phyloP scores from a whole-genome alignment of 495 filamentous ascomycete genomes.

The Hypoxylon rickii region DNA sequence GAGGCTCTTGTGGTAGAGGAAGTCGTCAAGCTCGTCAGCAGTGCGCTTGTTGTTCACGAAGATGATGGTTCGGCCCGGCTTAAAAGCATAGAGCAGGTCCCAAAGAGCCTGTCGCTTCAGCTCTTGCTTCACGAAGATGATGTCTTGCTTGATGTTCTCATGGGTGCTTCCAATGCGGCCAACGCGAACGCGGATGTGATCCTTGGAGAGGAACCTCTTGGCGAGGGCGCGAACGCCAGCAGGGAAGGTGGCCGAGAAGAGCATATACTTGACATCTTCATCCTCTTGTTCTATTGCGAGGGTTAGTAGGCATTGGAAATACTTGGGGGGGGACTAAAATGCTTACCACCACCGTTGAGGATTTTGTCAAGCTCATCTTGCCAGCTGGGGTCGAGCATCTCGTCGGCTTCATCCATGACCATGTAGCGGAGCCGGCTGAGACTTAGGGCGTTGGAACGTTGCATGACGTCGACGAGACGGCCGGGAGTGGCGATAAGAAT shows the following conservation, averaged over 20 bases:
- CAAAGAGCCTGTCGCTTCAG: constrained; percentile 72
- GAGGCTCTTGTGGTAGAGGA: constrained; percentile 74
- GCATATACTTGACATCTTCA: constrained; percentile 77
- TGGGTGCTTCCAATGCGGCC: constrained; percentile 84
- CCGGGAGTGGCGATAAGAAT: constrained; percentile 87
- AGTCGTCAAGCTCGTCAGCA: constrained; percentile 86
- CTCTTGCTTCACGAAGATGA: constrained; percentile 64
- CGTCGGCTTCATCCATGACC: constrained; percentile 94
- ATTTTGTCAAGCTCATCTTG: constrained; percentile 68
- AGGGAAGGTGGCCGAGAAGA: constrained; percentile 95
- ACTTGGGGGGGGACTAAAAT: background rate
- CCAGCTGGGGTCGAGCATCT: constrained; percentile 82
- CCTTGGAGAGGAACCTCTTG: constrained; percentile 68
- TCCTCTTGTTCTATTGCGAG: constrained; percentile 69
- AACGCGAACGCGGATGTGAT: constrained; percentile 77
- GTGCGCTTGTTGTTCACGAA: constrained; percentile 82
- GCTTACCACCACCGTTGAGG: constrained; percentile 77
- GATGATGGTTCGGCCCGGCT: constrained; percentile 80
- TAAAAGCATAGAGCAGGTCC: constrained; percentile 69
- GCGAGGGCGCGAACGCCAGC: constrained; percentile 76
- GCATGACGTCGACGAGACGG: constrained; percentile 81
- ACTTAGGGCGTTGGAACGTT: constrained; percentile 66
- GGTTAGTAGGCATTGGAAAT: constrained; percentile 13
- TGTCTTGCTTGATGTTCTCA: constrained; percentile 75
- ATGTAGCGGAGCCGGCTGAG: constrained; percentile 78